Evolutionary conservation across 768 basidiomycete species (phyloP), one percentile per base, ranked within the genome.

Genomic region (Trametes cinnabarina): DNA sequence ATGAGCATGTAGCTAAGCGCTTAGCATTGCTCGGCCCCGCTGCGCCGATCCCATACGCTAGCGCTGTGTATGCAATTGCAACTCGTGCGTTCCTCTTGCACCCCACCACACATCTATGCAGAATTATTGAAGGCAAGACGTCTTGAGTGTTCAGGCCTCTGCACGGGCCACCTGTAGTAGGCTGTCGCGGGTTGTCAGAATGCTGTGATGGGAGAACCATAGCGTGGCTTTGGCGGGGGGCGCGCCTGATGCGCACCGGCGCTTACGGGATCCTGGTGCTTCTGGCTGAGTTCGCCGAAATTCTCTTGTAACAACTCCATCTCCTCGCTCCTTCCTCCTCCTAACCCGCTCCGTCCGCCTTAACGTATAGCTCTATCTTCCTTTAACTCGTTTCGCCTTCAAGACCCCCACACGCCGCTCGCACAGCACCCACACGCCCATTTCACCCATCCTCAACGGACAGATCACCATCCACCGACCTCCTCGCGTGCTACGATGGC

Each of bases 401-500:
- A n/a, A 34, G 61, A 26, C 20, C 60, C 46, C 60, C 60, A 51
- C 51, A 50, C 56, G 58, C 47, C 61, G 49, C 61, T 54, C 57
- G 57, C 60, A 59, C 57, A 58, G 52, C 57, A 52, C 43, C 51
- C 63, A 60, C 61, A 56, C 50, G 46, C 57, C 55, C 41, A n/a
- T 51, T 35, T 39, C 57, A 39, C 54, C 57, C 28, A 19, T 32
- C 22, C 41, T 28, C 44, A 28, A 30, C 55, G 37, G 54, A 47
- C 54, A 47, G 34, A 55, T 47, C 51, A 44, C 58, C 28, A 55
- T 55, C 28, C 51, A 32, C 25, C 20, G 23, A 35, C 54, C 40
- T 20, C 42, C 44, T 37, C 42, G 53, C 44, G 59, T 62, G 55
- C 52, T 63, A 52, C 58, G 61, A 90, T 90, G 88, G 79, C 88